These are phyloP conservation scores for Biscutella auriculata DNA, from an alignment of 441 rosid species.

Conservation along the genomic window DNA sequence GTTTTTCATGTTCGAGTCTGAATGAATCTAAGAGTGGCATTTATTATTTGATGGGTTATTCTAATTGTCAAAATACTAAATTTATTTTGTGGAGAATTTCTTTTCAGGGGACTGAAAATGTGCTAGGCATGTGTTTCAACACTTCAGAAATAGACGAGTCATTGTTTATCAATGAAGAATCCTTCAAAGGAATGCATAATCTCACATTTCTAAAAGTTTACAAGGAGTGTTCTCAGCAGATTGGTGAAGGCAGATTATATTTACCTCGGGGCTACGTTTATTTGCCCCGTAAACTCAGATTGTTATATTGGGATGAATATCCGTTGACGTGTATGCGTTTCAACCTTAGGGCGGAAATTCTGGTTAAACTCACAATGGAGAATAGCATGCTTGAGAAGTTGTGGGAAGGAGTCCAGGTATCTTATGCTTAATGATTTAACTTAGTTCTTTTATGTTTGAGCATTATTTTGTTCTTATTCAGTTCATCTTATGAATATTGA, in stretches of 20 bases:
- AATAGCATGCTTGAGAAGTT: neutral
- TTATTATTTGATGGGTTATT: too few species aligned
- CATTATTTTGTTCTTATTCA: too few species aligned
- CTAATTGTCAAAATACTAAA: too few species aligned
- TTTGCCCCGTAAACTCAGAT: neutral
- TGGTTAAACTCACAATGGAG: neutral
- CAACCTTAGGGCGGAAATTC: neutral
- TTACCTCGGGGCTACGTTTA: neutral
- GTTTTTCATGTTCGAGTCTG: too few species aligned
- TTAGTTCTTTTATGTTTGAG: too few species aligned
- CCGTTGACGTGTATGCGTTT: constrained; percentile 9
- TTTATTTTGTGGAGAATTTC: too few species aligned
- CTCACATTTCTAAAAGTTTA: neutral
- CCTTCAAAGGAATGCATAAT: neutral
- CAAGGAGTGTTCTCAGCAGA: too few species aligned
- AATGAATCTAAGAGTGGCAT: too few species aligned
- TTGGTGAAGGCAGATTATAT: neutral
- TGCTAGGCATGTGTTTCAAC: neutral
- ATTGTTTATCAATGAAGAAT: neutral
- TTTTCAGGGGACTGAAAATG: neutral
- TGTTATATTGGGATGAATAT: neutral
- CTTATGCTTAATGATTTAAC: too few species aligned
- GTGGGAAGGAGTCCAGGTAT: neutral
- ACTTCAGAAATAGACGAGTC: neutral
- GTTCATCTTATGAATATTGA: too few species aligned